Base-by-base conservation (phyloP, 1,284 basidiomycete species). In the Ganoderma resinaceum region DNA sequence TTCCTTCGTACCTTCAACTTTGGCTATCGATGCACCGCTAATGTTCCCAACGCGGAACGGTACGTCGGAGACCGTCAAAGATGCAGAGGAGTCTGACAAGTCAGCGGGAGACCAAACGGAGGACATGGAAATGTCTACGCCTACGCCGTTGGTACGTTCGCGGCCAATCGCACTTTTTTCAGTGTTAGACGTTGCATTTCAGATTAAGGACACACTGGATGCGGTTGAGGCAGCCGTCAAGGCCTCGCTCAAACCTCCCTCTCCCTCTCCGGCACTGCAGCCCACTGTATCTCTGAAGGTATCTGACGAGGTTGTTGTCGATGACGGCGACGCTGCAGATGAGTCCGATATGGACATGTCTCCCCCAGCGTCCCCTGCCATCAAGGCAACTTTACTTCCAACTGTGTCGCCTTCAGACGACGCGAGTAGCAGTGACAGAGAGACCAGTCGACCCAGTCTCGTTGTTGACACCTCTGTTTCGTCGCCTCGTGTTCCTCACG, bases 261-360 rank as follows among this genome's bases (percentile, higher is more conserved):
- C 35, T 23, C 58, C 31, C 18, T 20, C 35, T 23, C 58, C 31
- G 11, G 20, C 61, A 42, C 6, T n/a, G 37, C 53, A 42, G 31
- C 40, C 14, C 14, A 23, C 20, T 11, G 38, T 49, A 14, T 33
- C n/a, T 49, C 29, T 33, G 2, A 43, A 61, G 65, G 58, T 55
- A 38, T 29, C 60, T 38, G 42, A 29, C 35, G 70, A 65, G 65
- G 58, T 16, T 37, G 18, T 37, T 23, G 64, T 60, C n/a, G 55
- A 64, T 2, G 66, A 55, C 20, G 63, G 61, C 35, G 62, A 63
- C 16, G 63, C 61, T 3, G 66, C 58, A 31, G 71, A 72, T 40
- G 58, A 63, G 6, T 72, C 71, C 11, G 73, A 74, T 57, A 72
- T 74, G 71, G 73, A 74, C 29, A 74, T 72, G 73, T 74, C 71